Base-by-base conservation (phyloP, 495 filamentous ascomycete genomes). In the Lophium mytilinum region DNA sequence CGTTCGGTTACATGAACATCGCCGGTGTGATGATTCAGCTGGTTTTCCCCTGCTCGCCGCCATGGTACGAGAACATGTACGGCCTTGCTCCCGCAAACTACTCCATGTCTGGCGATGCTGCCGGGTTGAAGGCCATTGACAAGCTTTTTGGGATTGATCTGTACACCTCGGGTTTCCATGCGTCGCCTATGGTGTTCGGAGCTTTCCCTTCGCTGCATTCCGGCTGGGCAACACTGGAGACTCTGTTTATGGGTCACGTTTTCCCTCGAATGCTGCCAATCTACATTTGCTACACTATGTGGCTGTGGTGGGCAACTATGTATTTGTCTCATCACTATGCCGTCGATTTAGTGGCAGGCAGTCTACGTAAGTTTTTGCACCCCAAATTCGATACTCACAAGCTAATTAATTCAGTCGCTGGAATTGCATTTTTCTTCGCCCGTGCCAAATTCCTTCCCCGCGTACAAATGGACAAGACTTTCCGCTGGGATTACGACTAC, bases 251-350 rank as follows among this genome's bases (percentile, higher is more conserved):
- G 80, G 86, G 83, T 69, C 83, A 92, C 65, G 80, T 88, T 66
- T 96, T 96, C 76, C 91, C 91, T 2, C 79, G 80, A 33, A 73
- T 91, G 53, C 81, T 83, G 60, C 82, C 83, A 37, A 66, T 91
- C 24, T 93, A 92, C 73, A 77, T 90, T 46, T 77, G 76, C 48
- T 96, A 96, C 71, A 85, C 83, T 9, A 76, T 85, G 52, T 96
- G 91, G 91, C 84, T 96, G 66, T 95, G 88, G 86, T 96, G 91
- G 91, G 85, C 91, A n/a, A 96, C 91, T 49, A 93, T 96, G 87
- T 95, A 96, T 66, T 81, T 96, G 52, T 91, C 88, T 42, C 91
- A 96, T 71, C 91, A 96, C 71, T 96, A 96, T 66, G 91, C 91
- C 46, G 87, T 96, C 45, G 91, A 96, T 71, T 75, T 96, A 45